Evolutionary conservation across 2,329 filamentous ascomycete species (phyloP).

Genomic region (Aspergillus sp.): DNA sequence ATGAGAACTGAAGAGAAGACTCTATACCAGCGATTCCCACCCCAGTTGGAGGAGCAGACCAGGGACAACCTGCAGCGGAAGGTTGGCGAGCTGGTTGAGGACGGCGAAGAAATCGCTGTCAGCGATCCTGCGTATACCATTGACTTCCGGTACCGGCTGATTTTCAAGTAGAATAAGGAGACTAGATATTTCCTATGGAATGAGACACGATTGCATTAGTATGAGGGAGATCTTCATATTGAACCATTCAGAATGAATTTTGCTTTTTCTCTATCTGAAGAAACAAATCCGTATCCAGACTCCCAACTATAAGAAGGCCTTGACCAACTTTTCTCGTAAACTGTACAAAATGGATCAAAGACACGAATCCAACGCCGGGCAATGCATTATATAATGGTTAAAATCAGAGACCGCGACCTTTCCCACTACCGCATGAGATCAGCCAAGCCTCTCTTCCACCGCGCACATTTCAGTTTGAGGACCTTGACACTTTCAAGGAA

Average conservation of each 20-base stretch:
- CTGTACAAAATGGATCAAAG: slow-evolving; percentile 32
- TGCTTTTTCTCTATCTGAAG: slow-evolving; percentile 24
- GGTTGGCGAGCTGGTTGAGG: slow-evolving; percentile 69
- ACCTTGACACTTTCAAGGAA: slow-evolving; percentile 86
- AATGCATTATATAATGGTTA: slow-evolving; percentile 32
- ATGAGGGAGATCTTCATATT: slow-evolving; percentile 13
- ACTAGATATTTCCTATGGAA: slow-evolving; percentile 8
- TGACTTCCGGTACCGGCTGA: slow-evolving; percentile 61
- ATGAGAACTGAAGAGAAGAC: slow-evolving; percentile 77
- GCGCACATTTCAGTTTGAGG: slow-evolving; percentile 75
- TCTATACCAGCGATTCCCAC: slow-evolving; percentile 84
- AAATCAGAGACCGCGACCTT: slow-evolving; percentile 4
- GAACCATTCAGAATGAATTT: slow-evolving; percentile 17
- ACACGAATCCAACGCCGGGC: slow-evolving; percentile 35
- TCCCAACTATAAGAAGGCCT: slow-evolving; percentile 31
- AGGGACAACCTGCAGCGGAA: slow-evolving; percentile 77
- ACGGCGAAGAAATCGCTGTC: slow-evolving; percentile 87
- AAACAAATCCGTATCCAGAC: slow-evolving; percentile 28
- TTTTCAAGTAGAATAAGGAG: slow-evolving; percentile 35
- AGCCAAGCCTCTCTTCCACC: slow-evolving; percentile 44
- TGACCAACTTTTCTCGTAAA: slow-evolving; percentile 31
- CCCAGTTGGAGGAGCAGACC: slow-evolving; percentile 78
- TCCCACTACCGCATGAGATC: slow-evolving; percentile 39
- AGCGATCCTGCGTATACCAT: slow-evolving; percentile 86
- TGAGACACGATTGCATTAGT: slow-evolving; percentile 12